Evolutionary conservation across 2,329 filamentous ascomycete genomes (phyloP).

Genomic region (Verticillium nubilum): DNA sequence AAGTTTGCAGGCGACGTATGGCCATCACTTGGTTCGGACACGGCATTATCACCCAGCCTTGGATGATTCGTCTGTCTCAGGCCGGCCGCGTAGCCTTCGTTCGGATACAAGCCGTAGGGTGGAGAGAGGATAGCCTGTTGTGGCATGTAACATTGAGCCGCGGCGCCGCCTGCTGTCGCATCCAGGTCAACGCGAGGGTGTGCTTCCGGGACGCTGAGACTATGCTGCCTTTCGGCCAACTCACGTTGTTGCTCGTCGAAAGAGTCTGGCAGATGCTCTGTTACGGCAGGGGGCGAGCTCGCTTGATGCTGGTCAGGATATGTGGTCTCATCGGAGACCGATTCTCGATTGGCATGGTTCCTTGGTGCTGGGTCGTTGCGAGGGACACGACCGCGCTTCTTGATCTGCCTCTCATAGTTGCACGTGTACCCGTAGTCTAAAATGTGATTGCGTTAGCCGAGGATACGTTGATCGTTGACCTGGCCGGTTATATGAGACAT

Average conservation of each 20-base stretch:
- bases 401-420: conserved; percentile 28
- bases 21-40: conserved; percentile 5
- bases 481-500: background rate
- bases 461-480: background rate
- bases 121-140: background rate
- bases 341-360: background rate
- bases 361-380: conserved; percentile 1
- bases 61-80: background rate
- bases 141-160: background rate
- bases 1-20: background rate
- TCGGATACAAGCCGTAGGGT: background rate
- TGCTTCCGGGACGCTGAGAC: background rate
- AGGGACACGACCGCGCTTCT: conserved; percentile 29
- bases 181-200: background rate
- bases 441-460: background rate
- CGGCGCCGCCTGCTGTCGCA: background rate
- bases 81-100: background rate
- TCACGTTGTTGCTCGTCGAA: background rate
- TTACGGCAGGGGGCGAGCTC: background rate
- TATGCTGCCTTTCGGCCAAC: background rate
- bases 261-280: background rate
- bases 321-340: background rate
- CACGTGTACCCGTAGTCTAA: conserved; percentile 32
- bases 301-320: background rate
- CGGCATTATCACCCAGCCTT: background rate